Conservation (phyloP, 495 filamentous ascomycete genomes). For the Hypoxylon lenormandii region DNA sequence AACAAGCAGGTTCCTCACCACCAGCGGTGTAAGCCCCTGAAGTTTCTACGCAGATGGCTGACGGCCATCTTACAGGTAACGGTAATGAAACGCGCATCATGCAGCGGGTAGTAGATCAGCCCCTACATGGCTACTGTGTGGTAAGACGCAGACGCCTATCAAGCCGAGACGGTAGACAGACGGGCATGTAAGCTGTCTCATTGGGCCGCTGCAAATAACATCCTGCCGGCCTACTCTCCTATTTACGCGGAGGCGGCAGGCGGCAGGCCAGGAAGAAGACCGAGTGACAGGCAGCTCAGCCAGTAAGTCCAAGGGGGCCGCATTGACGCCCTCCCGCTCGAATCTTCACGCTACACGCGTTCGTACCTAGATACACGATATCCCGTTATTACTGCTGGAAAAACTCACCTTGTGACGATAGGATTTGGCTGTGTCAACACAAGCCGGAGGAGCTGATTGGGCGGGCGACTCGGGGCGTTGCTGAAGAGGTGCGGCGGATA, state of each 20-base stretch:
- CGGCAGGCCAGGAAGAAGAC: not conserved
- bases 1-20: not conserved
- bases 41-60: not conserved
- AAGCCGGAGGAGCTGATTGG: constrained; percentile 20
- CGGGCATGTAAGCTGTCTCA: not conserved
- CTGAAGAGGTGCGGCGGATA: constrained; percentile 28
- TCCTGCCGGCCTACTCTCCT: not conserved
- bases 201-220: not conserved
- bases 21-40: constrained; percentile 3
- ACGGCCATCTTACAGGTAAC: not conserved
- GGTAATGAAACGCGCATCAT: not conserved
- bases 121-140: not conserved
- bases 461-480: constrained; percentile 3
- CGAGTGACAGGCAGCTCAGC: not conserved
- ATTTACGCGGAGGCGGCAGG: constrained; percentile 7
- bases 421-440: constrained; percentile 25
- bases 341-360: not conserved
- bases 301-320: not conserved
- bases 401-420: constrained; percentile 7
- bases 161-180: not conserved
- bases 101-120: not conserved
- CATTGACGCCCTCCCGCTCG: constrained; percentile 1
- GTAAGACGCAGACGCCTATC: constrained; percentile 1
- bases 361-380: not conserved
- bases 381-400: not conserved